A percentile compares a stretch with the other conserved stretches of the same genome.
These are phyloP conservation scores for Cutaneotrichosporon spelunceum DNA, from an alignment of 1,284 basidiomycete genomes.

Conservation along the genomic window DNA sequence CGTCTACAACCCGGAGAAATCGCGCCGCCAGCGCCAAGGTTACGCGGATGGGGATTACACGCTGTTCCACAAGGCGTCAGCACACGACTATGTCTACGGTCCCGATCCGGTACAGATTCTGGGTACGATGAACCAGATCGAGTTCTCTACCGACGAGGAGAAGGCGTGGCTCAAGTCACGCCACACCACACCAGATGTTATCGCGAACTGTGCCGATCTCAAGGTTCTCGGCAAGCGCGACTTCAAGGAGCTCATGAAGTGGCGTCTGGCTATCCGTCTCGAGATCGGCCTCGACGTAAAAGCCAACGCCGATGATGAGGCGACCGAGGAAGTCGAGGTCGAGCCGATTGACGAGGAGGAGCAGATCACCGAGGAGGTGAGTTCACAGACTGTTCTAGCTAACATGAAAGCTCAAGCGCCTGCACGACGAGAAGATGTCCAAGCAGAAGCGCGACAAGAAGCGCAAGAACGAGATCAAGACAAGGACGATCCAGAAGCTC, in stretches of 20 bases:
- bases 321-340: slow-evolving; percentile 72
- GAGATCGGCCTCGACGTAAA: slow-evolving; percentile 82
- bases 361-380: slow-evolving; percentile 80
- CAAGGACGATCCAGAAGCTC: slow-evolving; percentile 86
- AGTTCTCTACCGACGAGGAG: slow-evolving; percentile 79
- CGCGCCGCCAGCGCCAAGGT: slow-evolving; percentile 85
- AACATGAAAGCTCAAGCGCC: slow-evolving; percentile 66
- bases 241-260: slow-evolving; percentile 89
- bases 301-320: slow-evolving; percentile 65
- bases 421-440: slow-evolving; percentile 72
- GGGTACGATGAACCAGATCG: slow-evolving; percentile 78
- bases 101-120: slow-evolving; percentile 75
- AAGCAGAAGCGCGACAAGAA: slow-evolving; percentile 78
- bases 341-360: slow-evolving; percentile 81
- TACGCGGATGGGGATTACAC: slow-evolving; percentile 95
- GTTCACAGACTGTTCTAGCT: slow-evolving; percentile 22
- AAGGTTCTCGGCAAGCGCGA: slow-evolving; percentile 98
- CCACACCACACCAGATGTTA: slow-evolving; percentile 74
- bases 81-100: slow-evolving; percentile 68
- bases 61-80: slow-evolving; percentile 73
- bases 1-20: slow-evolving; percentile 97
- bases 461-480: slow-evolving; percentile 82
- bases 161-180: slow-evolving; percentile 73
- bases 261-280: slow-evolving; percentile 78
- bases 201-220: slow-evolving; percentile 80